A percentile compares a stretch with the other conserved stretches of the same genome.
These are phyloP conservation scores for Saraca asoca DNA, from an alignment of 331 rosid species.

Conservation along the genomic window DNA sequence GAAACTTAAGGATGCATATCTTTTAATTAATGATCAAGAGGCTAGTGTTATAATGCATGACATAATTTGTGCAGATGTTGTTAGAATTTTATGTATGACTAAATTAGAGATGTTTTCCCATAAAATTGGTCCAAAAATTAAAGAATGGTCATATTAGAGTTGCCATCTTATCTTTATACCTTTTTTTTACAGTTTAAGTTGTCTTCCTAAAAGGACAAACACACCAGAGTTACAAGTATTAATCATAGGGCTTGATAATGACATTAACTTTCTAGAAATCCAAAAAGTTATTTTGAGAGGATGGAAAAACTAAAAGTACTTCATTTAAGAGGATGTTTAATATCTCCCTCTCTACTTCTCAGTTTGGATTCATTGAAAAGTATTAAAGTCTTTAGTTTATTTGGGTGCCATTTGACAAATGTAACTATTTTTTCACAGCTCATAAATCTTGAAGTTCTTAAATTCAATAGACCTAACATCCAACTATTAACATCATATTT, in stretches of 20 bases:
- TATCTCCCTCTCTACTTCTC: neutral
- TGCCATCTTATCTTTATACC: neutral
- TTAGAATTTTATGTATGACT: neutral
- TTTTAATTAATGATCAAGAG: neutral
- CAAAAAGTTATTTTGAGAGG: neutral
- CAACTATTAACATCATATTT: conserved; percentile 25
- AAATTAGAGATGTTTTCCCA: neutral
- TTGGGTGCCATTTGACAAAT: conserved; percentile 29
- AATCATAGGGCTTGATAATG: neutral
- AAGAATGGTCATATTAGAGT: neutral
- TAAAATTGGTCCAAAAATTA: accelerated
- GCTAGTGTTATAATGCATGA: conserved; percentile 21
- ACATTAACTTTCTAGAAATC: neutral
- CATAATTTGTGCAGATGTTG: conserved; percentile 1
- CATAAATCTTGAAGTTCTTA: conserved; percentile 30
- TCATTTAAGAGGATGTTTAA: neutral
- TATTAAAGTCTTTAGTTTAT: conserved; percentile 9
- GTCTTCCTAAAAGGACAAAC: conserved; percentile 12
- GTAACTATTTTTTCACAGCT: conserved; percentile 14
- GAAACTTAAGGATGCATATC: conserved; percentile 10
- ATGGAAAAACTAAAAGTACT: conserved; percentile 24
- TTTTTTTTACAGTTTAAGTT: neutral
- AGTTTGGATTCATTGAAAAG: conserved; percentile 17
- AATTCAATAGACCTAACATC: neutral
- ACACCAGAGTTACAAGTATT: conserved; percentile 22